Conservation (phyloP, 176 grass and related monocot genomes). For the Poa annua region DNA sequence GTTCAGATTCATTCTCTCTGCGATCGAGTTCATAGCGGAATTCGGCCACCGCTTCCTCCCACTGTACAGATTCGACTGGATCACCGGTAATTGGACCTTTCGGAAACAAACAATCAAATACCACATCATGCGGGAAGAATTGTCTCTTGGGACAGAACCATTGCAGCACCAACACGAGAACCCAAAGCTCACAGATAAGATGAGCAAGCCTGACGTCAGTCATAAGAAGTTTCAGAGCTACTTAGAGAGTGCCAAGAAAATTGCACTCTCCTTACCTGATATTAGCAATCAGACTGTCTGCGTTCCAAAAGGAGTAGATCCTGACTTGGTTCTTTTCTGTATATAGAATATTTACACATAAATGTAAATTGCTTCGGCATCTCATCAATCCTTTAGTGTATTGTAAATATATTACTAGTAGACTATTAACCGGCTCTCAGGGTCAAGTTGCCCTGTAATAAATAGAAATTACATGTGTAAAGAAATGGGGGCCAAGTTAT, state of each 20-base stretch:
- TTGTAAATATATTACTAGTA: neutral
- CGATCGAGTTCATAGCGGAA: conserved; percentile 62
- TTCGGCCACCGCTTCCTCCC: conserved; percentile 67
- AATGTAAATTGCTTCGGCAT: conserved; percentile 13
- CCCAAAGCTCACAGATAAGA: conserved; percentile 16
- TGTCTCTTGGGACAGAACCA: neutral
- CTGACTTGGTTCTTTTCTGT: conserved; percentile 57
- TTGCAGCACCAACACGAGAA: neutral
- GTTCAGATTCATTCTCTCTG: conserved; percentile 61
- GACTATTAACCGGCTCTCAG: neutral
- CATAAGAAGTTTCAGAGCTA: conserved; percentile 51
- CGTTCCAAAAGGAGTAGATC: conserved; percentile 57
- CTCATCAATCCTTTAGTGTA: neutral
- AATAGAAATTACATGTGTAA: neutral
- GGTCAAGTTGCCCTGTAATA: neutral
- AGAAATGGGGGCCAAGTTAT: neutral
- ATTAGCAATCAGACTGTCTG: conserved; percentile 20
- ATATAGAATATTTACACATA: conserved; percentile 42
- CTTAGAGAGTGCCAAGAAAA: conserved; percentile 50
- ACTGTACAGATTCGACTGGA: conserved; percentile 73
- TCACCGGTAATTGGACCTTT: conserved; percentile 69
- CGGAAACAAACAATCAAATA: conserved; percentile 48
- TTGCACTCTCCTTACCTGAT: conserved; percentile 53
- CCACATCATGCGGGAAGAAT: conserved; percentile 49
- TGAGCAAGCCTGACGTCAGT: neutral